Percentiles rank a stretch among this genome's conserved stretches.
phyloP scores from a whole-genome alignment of 2,329 filamentous ascomycete species.

The Alternaria ethzedia region DNA sequence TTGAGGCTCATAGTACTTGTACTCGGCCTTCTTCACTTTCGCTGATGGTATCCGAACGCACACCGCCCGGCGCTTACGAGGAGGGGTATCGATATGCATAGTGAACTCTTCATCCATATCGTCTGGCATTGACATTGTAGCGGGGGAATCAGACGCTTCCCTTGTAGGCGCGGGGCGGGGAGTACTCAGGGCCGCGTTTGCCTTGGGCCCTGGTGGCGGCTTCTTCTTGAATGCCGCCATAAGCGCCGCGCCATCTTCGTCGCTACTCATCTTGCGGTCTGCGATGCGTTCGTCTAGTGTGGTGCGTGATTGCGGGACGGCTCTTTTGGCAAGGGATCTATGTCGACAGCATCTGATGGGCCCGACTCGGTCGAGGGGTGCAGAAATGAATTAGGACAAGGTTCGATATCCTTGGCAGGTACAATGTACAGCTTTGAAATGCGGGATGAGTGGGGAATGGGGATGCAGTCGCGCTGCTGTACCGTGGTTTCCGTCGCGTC shows the following conservation, averaged over 20 bases:
- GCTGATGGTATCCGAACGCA: slow-evolving; percentile 37
- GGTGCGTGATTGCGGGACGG: not conserved
- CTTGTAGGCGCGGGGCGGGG: not conserved
- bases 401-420: not conserved
- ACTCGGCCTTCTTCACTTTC: slow-evolving; percentile 37
- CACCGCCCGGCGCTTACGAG: slow-evolving; percentile 19
- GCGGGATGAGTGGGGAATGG: not conserved
- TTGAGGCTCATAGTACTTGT: slow-evolving; percentile 39
- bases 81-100: not conserved
- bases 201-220: not conserved
- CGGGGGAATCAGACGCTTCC: slow-evolving; percentile 21
- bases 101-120: slow-evolving; percentile 6
- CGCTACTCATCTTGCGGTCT: slow-evolving; percentile 29
- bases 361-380: not conserved
- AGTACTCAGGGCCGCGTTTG: not conserved
- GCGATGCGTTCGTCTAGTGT: not conserved
- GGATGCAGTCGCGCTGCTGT: not conserved
- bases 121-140: slow-evolving; percentile 18
- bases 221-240: slow-evolving; percentile 39
- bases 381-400: not conserved
- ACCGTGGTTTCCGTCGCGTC: not conserved
- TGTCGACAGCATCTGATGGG: not conserved
- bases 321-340: not conserved
- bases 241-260: slow-evolving; percentile 30
- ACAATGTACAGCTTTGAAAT: not conserved